Percentiles rank a stretch among this genome's conserved stretches.
phyloP scores from a whole-genome alignment of 768 basidiomycete species.

The Hirschioporus abietinus region DNA sequence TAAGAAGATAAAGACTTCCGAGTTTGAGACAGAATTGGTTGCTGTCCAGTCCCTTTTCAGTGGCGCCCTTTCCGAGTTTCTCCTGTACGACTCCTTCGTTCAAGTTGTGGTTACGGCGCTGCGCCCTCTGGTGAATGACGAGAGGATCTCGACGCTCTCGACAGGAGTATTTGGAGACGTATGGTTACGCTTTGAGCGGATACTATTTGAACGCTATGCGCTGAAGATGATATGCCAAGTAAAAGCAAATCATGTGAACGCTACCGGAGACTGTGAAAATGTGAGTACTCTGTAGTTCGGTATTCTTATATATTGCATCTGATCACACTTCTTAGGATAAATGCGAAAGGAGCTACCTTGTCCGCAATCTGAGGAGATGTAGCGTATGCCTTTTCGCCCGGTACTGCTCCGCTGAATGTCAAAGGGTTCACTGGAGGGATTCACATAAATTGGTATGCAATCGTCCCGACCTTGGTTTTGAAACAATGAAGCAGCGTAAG shows the following conservation, averaged over 20 bases:
- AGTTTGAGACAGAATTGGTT: no score
- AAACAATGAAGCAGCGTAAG: no score
- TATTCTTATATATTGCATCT: no score
- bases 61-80: not conserved
- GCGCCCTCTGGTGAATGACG: not conserved
- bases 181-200: not conserved
- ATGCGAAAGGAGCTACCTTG: not conserved
- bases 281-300: no score
- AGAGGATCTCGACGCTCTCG: not conserved
- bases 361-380: not conserved
- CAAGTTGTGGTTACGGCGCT: not conserved
- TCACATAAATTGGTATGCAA: not conserved
- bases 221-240: not conserved
- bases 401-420: not conserved
- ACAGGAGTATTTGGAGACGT: not conserved
- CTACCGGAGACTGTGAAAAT: no score
- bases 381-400: not conserved
- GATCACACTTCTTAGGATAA: not conserved
- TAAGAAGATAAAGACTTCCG: no score
- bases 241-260: no score
- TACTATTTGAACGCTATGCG: not conserved
- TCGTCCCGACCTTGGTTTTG: not conserved
- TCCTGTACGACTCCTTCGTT: not conserved
- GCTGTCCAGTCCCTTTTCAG: not conserved
- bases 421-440: not conserved